Evolutionary conservation across 176 grass and related monocot genomes (phyloP), one percentile per base, ranked within the genome.

Genomic region (Pharus latifolius): DNA sequence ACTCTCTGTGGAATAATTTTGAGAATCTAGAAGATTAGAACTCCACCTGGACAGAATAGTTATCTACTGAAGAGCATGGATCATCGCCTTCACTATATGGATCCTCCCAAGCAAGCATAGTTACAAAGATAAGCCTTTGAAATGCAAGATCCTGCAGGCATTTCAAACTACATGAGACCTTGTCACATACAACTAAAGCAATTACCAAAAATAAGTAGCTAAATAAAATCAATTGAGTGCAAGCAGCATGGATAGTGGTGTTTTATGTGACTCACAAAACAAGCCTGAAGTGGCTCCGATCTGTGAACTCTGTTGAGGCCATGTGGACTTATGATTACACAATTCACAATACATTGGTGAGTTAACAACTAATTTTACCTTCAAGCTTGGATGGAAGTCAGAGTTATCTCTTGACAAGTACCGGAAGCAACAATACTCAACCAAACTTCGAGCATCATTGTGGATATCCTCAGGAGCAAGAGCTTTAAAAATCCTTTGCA

Each of bases 391-490:
- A 83, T 98, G 84, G 41, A 98, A 85, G 11, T 98, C 89, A 67
- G 84, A 98, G 64, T 74, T 80, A 49, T 93, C 87, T 66, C 78
- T 85, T 70, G 95, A 85, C 56, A 98, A 73, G 63, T 91, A 98
- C 59, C 95, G 85, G 79, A 93, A 98, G 73, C 95, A 98, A 60
- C 95, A 88, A 79, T 98, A 98, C 55, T 98, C 95, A 70, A 98
- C 81, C 73, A 98, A 79, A 83, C 58, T 93, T 69, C 71, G 84
- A 67, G 81, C 87, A 78, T 90, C 83, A 73, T 58, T 72, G 32
- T 80, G 84, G 33, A 88, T 49, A 77, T 73, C 62, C 44, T 88
- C 63, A 25, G 84, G 87, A 71, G 94, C 81, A 68, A 98, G 84
- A 9, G 84, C 65, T 82, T 81, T 79, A 56, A 93, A 98, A 49